Evolutionary conservation across 441 rosid genomes (phyloP), one percentile per base, ranked within the genome.

Genomic region (Breynia disticha): DNA sequence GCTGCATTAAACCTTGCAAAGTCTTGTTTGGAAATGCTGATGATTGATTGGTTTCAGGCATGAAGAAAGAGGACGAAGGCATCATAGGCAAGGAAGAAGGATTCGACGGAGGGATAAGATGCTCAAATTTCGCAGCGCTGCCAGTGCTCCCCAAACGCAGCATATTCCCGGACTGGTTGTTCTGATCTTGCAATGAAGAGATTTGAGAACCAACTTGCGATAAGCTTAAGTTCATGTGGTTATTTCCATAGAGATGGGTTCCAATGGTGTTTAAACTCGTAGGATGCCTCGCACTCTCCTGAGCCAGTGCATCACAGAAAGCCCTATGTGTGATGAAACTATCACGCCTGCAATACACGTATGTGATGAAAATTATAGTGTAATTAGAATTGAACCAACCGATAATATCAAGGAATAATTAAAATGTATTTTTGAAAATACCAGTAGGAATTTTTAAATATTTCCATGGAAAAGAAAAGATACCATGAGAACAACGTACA

Each of bases 301-400:
- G 95, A 59, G 91, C 85, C 68, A 85, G 56, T 48, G 95, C 95
- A 49, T 86, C 91, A 16, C 97, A 85, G 57, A 88, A 88, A 35
- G 97, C 95, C 57, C 95, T 76, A 63, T 88, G 97, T 7, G 97
- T 88, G 59, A 88, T 81, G 64, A 85, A 88, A 65, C 97, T 88
- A 71, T 88, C 91, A 16, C 97, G 80, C 75, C 97, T 88, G 81
- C 72, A 59, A 69, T 54, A 54, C 35, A 28, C 8, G 35, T 9
- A 28, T 28, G 8, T n/a, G 8, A 4, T 28, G 35, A 28, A 28
- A 28, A n/a, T n/a, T n/a, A n/a, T n/a, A 28, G 8, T 9, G 8
- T 28, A 28, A 28, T 3, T 28, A 28, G 35, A 28, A 28, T 28
- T 28, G 5, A 28, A 28, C 8, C 35, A 28, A 28, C 35, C 35